Conservation (phyloP, 768 basidiomycete species). For the Rubroboletus satanas region DNA sequence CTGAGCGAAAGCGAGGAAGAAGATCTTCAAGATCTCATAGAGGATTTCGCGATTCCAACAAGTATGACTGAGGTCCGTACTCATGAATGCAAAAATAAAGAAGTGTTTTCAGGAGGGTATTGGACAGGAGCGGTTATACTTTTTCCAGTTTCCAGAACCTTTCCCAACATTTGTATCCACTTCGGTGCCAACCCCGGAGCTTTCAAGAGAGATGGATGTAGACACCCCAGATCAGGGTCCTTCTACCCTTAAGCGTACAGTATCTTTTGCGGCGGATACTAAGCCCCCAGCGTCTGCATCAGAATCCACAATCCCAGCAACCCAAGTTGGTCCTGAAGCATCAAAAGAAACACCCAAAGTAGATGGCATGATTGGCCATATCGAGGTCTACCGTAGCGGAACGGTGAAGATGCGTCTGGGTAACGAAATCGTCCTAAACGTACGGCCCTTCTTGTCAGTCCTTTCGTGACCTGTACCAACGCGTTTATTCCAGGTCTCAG, state of each 20-base stretch:
- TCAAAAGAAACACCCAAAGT: conserved; percentile 37
- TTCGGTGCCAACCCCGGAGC: conserved; percentile 26
- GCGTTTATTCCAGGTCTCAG: conserved; percentile 54
- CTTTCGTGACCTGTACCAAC: not conserved
- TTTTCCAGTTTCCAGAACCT: conserved; percentile 86
- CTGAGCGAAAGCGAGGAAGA: conserved; percentile 76
- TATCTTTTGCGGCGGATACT: conserved; percentile 62
- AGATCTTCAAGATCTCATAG: conserved; percentile 72
- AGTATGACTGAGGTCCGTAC: conserved; percentile 38
- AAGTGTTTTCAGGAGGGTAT: conserved; percentile 40
- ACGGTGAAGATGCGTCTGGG: conserved; percentile 80
- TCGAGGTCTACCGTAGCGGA: conserved; percentile 84
- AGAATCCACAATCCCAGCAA: conserved; percentile 20
- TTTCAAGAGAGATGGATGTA: conserved; percentile 33
- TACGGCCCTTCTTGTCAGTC: conserved; percentile 28
- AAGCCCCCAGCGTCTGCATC: conserved; percentile 42
- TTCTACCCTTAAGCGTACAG: conserved; percentile 38
- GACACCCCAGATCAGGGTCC: conserved; percentile 28
- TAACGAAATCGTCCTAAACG: conserved; percentile 81
- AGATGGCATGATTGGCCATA: conserved; percentile 78
- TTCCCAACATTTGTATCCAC: conserved; percentile 69
- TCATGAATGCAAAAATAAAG: not conserved
- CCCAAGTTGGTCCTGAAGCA: conserved; percentile 17
- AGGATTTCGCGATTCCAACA: conserved; percentile 54
- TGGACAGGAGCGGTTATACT: conserved; percentile 68